Evolutionary conservation across 1,284 basidiomycete genomes (phyloP).

Genomic region (Cutaneotrichosporon cutaneum): DNA sequence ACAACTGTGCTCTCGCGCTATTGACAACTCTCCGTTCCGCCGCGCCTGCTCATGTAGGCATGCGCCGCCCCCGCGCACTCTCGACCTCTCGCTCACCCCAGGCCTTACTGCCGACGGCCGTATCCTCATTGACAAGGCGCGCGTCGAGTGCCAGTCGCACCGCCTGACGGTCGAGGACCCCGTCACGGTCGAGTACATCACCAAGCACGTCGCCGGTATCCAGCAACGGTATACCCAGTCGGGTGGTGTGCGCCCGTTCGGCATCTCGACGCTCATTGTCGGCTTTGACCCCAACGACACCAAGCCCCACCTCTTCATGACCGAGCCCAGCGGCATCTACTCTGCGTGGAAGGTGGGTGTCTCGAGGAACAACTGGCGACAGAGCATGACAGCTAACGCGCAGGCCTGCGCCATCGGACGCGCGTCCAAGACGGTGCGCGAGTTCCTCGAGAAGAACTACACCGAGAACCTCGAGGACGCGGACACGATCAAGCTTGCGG

Average conservation of each 20-base stretch:
- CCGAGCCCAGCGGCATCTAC: slow-evolving; percentile 96
- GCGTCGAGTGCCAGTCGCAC: slow-evolving; percentile 97
- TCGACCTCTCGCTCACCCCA: slow-evolving; percentile 47
- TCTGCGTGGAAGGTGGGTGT: slow-evolving; percentile 90
- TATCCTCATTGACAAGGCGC: slow-evolving; percentile 95
- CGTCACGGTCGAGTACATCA: slow-evolving; percentile 97
- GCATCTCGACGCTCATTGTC: slow-evolving; percentile 93
- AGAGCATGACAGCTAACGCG: neutral
- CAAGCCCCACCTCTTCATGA: slow-evolving; percentile 87
- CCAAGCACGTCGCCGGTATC: slow-evolving; percentile 93
- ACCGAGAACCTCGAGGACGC: slow-evolving; percentile 84
- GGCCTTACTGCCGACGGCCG: slow-evolving; percentile 97
- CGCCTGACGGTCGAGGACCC: slow-evolving; percentile 97
- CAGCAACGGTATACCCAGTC: slow-evolving; percentile 99
- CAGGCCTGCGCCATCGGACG: slow-evolving; percentile 97
- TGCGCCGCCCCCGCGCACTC: neutral
- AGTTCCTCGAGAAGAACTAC: slow-evolving; percentile 98
- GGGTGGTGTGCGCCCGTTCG: slow-evolving; percentile 96
- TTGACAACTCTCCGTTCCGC: no score
- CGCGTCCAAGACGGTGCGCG: slow-evolving; percentile 96
- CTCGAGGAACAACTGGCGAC: neutral
- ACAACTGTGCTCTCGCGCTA: no score
- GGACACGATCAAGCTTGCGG: slow-evolving; percentile 88
- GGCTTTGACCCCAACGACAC: slow-evolving; percentile 95
- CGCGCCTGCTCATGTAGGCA: no score